A percentile compares a stretch with the other conserved stretches of the same genome.
phyloP scores from a whole-genome alignment of 2,329 filamentous ascomycete species.

The Sclerotinia nivalis region DNA sequence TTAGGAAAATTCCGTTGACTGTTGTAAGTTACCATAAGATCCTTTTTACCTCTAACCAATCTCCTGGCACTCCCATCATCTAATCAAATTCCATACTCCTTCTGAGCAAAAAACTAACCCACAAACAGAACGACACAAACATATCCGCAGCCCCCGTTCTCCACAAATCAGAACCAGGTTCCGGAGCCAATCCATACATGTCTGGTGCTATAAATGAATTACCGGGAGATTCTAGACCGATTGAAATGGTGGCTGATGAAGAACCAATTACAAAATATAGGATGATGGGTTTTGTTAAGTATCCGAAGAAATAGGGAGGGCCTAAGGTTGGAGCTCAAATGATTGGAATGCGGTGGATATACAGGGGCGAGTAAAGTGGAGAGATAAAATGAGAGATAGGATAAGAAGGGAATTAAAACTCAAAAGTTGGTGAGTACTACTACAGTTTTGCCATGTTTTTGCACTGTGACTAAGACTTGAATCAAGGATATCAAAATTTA shows the following conservation, averaged over 20 bases:
- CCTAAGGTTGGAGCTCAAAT: neutral
- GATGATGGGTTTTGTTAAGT: conserved; percentile 21
- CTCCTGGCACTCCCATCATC: no score
- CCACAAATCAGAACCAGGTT: conserved; percentile 11
- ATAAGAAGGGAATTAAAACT: no score
- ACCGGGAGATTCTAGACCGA: conserved; percentile 9
- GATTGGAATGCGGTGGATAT: neutral
- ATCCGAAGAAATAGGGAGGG: neutral
- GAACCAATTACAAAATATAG: conserved; percentile 21
- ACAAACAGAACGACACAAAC: neutral
- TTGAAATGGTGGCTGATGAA: conserved; percentile 21
- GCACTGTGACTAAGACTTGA: no score
- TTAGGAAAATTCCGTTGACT: conserved; percentile 41
- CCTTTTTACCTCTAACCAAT: no score
- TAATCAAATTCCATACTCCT: no score
- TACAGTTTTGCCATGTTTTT: no score
- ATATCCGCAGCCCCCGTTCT: conserved; percentile 11
- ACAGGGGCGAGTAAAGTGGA: no score
- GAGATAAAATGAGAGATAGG: no score
- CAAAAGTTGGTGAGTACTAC: no score
- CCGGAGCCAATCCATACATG: neutral
- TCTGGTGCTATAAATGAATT: conserved; percentile 10
- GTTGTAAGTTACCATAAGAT: neutral
- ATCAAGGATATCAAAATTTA: no score
- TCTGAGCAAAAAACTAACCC: neutral